Conservation (phyloP, 2,329 filamentous ascomycete genomes). For the Hymenoscyphus occultus region DNA sequence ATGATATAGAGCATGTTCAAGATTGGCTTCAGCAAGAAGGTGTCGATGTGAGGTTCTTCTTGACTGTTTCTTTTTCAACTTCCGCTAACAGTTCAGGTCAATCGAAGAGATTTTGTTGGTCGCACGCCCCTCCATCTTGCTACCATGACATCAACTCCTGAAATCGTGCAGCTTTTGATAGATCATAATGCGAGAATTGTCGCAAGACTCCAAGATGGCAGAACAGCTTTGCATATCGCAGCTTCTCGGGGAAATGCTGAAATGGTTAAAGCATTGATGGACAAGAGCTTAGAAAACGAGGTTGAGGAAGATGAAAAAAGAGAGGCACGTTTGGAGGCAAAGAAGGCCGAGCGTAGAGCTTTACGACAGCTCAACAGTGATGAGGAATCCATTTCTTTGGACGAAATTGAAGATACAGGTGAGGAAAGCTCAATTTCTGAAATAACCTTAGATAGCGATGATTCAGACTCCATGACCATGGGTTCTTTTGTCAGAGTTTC, state of each 20-base stretch:
- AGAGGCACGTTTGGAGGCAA: conserved; percentile 40
- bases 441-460: conserved; percentile 29
- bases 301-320: conserved; percentile 60
- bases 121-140: conserved; percentile 78
- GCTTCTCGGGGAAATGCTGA: conserved; percentile 64
- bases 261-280: conserved; percentile 70
- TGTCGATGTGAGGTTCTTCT: conserved; percentile 48
- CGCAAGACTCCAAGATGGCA: conserved; percentile 72
- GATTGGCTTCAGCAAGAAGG: conserved; percentile 68
- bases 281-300: conserved; percentile 72
- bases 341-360: conserved; percentile 21
- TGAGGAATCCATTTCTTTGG: conserved; percentile 11
- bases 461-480: conserved; percentile 53
- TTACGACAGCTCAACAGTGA: background rate
- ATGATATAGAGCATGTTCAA: conserved; percentile 65
- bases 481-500: conserved; percentile 72
- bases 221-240: conserved; percentile 79
- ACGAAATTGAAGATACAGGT: conserved; percentile 35
- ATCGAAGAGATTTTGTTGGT: conserved; percentile 74
- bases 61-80: background rate
- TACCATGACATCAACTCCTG: conserved; percentile 62
- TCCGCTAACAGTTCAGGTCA: conserved; percentile 48
- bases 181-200: conserved; percentile 70
- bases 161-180: conserved; percentile 69
- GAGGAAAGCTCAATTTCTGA: conserved; percentile 39